Percentiles rank a stretch among this genome's conserved stretches.
Conservation (phyloP, 2,329 filamentous ascomycete genomes). For the Diaporthe citrichinensis region DNA sequence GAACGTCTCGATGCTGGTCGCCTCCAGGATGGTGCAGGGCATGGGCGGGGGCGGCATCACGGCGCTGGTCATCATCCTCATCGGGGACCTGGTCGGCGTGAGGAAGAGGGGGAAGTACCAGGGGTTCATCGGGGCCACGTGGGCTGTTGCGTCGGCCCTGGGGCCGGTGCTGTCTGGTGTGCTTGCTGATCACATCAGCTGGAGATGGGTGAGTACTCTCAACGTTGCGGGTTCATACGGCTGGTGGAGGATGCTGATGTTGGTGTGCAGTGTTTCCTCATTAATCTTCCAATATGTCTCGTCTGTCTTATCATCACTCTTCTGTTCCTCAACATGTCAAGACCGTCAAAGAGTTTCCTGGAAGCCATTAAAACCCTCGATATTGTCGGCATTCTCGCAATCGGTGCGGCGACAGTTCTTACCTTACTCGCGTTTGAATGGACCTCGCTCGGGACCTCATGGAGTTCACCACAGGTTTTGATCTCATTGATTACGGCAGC, state of each 20-base stretch:
- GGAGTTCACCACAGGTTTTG: conserved; percentile 28
- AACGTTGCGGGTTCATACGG: no score
- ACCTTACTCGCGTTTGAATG: conserved; percentile 29
- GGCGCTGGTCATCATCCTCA: conserved; percentile 33
- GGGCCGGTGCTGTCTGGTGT: conserved; percentile 35
- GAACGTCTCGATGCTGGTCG: conserved; percentile 35
- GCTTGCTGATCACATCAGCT: conserved; percentile 34
- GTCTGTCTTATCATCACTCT: conserved; percentile 26
- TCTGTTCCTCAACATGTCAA: conserved; percentile 35
- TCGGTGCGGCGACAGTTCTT: conserved; percentile 22
- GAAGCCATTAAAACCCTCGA: conserved; percentile 24
- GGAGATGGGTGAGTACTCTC: conserved; percentile 36
- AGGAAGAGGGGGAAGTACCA: conserved; percentile 37
- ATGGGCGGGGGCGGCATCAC: conserved; percentile 27
- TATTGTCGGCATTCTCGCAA: not conserved
- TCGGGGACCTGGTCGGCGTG: conserved; percentile 31
- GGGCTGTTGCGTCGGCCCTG: conserved; percentile 35
- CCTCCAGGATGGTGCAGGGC: conserved; percentile 34
- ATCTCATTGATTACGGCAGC: conserved; percentile 23
- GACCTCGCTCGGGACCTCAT: conserved; percentile 19
- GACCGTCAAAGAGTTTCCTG: conserved; percentile 23
- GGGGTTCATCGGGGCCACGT: conserved; percentile 37
- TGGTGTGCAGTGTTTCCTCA: conserved; percentile 25
- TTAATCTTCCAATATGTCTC: conserved; percentile 35
- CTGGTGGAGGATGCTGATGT: not conserved